Percentiles rank a stretch among this genome's conserved stretches.
Evolutionary conservation across 2,329 filamentous ascomycete genomes (phyloP).

Genomic region (Tolypocladium capitatum): DNA sequence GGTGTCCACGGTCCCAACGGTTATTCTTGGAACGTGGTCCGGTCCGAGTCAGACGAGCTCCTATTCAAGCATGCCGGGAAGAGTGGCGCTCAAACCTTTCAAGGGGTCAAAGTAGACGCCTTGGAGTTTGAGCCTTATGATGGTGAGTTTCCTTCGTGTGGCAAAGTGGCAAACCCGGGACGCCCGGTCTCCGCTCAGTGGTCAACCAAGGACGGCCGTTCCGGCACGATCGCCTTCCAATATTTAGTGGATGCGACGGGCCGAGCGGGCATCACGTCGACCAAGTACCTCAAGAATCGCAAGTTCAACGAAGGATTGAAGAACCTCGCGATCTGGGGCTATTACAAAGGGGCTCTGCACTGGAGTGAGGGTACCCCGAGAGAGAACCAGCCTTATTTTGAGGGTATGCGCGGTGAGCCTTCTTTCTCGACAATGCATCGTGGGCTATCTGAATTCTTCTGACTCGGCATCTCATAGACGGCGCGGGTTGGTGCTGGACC

Average conservation of each 20-base stretch:
- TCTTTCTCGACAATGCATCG: too few relatives aligned
- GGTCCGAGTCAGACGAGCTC: slow-evolving; percentile 30
- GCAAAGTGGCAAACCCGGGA: slow-evolving; percentile 12
- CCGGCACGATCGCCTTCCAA: slow-evolving; percentile 28
- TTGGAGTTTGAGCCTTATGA: slow-evolving; percentile 17
- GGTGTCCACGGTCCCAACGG: slow-evolving; percentile 21
- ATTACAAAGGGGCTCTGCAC: slow-evolving; percentile 29
- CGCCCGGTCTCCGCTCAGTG: slow-evolving; percentile 23
- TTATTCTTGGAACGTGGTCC: slow-evolving; percentile 31
- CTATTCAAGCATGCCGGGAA: slow-evolving; percentile 27
- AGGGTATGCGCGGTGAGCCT: too few relatives aligned
- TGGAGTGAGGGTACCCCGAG: too few relatives aligned
- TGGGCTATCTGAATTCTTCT: too few relatives aligned
- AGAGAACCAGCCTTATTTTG: too few relatives aligned
- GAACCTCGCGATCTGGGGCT: slow-evolving; percentile 36
- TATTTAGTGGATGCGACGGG: slow-evolving; percentile 37
- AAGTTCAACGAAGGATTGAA: slow-evolving; percentile 32
- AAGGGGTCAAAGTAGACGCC: slow-evolving; percentile 21
- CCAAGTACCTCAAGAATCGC: slow-evolving; percentile 35
- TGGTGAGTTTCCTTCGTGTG: too few relatives aligned
- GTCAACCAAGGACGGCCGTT: slow-evolving; percentile 17
- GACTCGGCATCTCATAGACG: too few relatives aligned
- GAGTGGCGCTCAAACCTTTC: slow-evolving; percentile 25
- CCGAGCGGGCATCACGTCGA: slow-evolving; percentile 30
- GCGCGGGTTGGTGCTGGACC: slow-evolving; percentile 35